phyloP scores from a whole-genome alignment of 257 asterid species.

The Capsicum rhomboideum region DNA sequence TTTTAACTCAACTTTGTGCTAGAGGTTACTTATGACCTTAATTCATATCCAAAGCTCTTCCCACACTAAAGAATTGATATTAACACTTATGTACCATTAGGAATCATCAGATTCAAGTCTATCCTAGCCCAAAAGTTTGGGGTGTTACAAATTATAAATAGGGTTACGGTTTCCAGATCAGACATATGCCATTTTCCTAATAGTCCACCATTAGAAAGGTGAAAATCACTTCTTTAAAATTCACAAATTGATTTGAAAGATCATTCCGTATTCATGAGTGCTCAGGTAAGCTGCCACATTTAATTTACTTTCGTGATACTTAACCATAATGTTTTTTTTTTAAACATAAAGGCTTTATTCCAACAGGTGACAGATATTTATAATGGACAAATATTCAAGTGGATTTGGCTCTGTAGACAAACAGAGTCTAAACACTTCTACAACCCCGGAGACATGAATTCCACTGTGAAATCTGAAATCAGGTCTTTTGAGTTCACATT shows the following conservation, averaged over 20 bases:
- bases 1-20: no score
- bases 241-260: neutral
- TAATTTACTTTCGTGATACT: neutral
- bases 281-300: neutral
- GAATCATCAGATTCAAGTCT: no score
- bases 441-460: neutral
- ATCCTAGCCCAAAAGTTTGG: no score
- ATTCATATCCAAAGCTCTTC: no score
- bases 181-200: neutral
- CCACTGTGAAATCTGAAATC: neutral
- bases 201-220: neutral
- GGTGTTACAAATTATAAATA: no score
- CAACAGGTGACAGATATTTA: neutral
- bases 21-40: no score
- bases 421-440: neutral
- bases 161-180: neutral
- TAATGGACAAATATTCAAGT: neutral
- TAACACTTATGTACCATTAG: no score
- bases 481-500: constrained; percentile 12
- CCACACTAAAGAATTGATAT: no score
- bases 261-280: neutral
- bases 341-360: neutral
- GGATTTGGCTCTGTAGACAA: neutral
- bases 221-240: neutral
- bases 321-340: neutral